Base-by-base conservation (phyloP, 106 monocot genomes). In the Dioscorea alata region DNA sequence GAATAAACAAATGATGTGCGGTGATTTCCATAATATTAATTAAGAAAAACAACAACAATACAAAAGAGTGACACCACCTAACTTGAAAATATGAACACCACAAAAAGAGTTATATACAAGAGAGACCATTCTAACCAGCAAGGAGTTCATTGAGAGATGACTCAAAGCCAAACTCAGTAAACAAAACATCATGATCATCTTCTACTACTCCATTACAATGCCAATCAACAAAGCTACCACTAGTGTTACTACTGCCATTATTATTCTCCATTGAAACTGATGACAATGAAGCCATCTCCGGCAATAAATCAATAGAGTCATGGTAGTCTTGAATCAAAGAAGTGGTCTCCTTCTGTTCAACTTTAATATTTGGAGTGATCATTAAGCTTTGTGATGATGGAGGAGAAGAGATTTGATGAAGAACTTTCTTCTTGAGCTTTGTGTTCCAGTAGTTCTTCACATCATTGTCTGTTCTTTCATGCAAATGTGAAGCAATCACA, bases 391-490 rank as follows among this genome's bases (percentile, higher is more conserved):
- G 64, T 34, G 33, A 5, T 8, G 61, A 23, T 23, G 24, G 61
- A 14, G 61, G 33, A 28, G 64, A 33, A 18, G 33, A 33, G 31
- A 13, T 2, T 14, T 64, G 64, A n/a, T 33, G 33, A 34, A 18
- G 49, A 65, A 67, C 8, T 16, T 49, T 67, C 50, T 67, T 67
- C 67, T 67, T 67, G 49, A 67, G 50, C 67, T 67, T 67, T 18
- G 67, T 67, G 67, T 67, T 67, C 67, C 67, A 67, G 49, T 67
- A 67, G 67, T 67, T 67, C 67, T 67, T 67, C 49, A 67, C 50
- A 50, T 67, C 67, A 25, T 67, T 67, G 49, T 67, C 67, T 23
- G 67, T 67, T 23, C 67, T 67, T 52, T 50, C 67, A 5, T 48
- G 67, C 9, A 67, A 20, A 8, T 51, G 49, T 9, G 67, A 67